Evolutionary conservation across 116 monocot genomes (phyloP).

Genomic region (Posidonia oceanica): DNA sequence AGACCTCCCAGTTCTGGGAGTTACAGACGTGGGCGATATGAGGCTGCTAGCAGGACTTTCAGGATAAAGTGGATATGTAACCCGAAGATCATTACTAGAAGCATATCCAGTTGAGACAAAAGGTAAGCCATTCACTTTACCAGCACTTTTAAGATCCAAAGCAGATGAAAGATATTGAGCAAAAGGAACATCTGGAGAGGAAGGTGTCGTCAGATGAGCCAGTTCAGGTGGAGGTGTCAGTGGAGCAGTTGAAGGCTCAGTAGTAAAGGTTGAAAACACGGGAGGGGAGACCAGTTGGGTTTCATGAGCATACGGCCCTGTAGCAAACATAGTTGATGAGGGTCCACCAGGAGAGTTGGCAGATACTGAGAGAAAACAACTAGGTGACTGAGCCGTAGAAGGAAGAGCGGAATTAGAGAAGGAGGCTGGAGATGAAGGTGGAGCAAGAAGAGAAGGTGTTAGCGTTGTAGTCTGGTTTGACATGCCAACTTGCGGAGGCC

Average conservation of each 20-base stretch:
- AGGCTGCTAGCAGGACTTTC: constrained; percentile 90
- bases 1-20: constrained; percentile 71
- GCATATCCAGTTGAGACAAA: constrained; percentile 44
- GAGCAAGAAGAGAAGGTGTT: constrained; percentile 82
- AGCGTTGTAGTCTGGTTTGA: constrained; percentile 48
- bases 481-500: constrained; percentile 25
- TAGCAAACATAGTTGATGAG: constrained; percentile 75
- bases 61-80: constrained; percentile 78
- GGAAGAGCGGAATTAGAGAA: constrained; percentile 91
- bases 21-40: constrained; percentile 81
- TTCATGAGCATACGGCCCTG: constrained; percentile 96
- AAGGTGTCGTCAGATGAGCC: constrained; percentile 88
- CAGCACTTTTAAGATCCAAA: constrained; percentile 33
- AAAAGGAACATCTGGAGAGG: constrained; percentile 95
- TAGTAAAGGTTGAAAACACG: constrained; percentile 94
- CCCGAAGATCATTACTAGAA: constrained; percentile 47
- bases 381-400: constrained; percentile 87
- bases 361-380: constrained; percentile 73
- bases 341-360: constrained; percentile 67
- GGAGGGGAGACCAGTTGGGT: constrained; percentile 95
- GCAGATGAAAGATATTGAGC: constrained; percentile 85
- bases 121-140: constrained; percentile 34
- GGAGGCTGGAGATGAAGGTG: constrained; percentile 95
- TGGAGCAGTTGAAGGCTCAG: constrained; percentile 96
- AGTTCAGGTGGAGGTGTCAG: constrained; percentile 94